Base-by-base conservation (phyloP, 768 basidiomycete species). In the Termitomyces sp. region DNA sequence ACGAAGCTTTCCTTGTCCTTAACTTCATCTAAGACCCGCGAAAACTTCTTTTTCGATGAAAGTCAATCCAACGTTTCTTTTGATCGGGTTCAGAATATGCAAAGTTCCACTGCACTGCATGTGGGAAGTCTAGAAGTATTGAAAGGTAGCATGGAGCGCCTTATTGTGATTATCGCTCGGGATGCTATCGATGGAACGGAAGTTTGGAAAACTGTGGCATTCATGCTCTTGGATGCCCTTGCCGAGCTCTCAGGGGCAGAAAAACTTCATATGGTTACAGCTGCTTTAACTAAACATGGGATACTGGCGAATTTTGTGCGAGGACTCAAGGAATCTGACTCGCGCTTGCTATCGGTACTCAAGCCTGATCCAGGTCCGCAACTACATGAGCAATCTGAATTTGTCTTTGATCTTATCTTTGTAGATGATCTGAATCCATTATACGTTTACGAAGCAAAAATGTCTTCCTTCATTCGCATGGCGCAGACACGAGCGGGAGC, bases 181-280 rank as follows among this genome's bases (percentile, higher is more conserved):
- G 96, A 98, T 65, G 94, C 93, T 1, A 89, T 92, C 52, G 94
- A 97, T 60, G 95, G 94, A 7, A 85, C 90, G 17, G 94, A 98
- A 68, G 91, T 98, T 2, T 98, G 96, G 96, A 92, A 92, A 71
- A 95, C 94, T 2, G 84, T 98, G 15, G 91, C 95, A 9, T 98
- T 94, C 66, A 88, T 94, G 77, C 75, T 93, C 2, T 75, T 98
- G 42, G 92, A 95, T 62, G 85, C 89, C 0, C 76, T 95, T 8
- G 79, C 88, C 17, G 81, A 88, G 43, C 72, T 95, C 0, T 89
- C 84, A 38, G 80, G 80, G 26, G 68, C 74, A 46, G 88, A 93
- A 60, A 87, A 83, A 69, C 85, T 87, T 46, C 78, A 88, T 52
- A 63, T 74, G 11, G 74, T 90, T 21, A 68, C 90, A 44, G 66